Percentiles rank a stretch among this genome's conserved stretches.
phyloP scores from a whole-genome alignment of 2,329 filamentous ascomycete genomes.

The Aspergillus sp. region DNA sequence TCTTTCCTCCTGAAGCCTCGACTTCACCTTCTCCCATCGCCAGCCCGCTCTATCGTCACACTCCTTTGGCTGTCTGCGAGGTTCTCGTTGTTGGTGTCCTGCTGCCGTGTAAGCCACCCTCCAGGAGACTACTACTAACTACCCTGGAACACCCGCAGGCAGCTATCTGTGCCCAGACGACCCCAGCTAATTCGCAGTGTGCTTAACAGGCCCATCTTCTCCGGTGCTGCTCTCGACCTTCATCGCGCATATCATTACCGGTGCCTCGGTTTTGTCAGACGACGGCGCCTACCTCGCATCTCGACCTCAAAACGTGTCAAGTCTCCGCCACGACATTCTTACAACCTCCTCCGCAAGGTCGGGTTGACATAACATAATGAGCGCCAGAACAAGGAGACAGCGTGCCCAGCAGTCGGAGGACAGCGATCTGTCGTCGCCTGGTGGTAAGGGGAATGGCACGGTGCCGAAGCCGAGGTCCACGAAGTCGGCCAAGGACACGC shows the following conservation, averaged over 20 bases:
- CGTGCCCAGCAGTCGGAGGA: conserved; percentile 22
- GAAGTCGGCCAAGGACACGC: conserved; percentile 20
- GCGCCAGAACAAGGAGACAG: conserved; percentile 31
- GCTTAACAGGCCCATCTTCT: too few relatives aligned
- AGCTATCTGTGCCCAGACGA: too few relatives aligned
- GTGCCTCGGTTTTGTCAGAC: too few relatives aligned
- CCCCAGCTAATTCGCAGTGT: too few relatives aligned
- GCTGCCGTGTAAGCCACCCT: not conserved
- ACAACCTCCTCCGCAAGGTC: too few relatives aligned
- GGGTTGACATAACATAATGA: conserved; percentile 18
- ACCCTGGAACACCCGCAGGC: too few relatives aligned
- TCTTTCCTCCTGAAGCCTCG: not conserved
- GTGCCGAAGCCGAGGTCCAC: conserved; percentile 22
- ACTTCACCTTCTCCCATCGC: not conserved
- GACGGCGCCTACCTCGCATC: too few relatives aligned
- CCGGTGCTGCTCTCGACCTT: too few relatives aligned
- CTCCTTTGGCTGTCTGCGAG: not conserved
- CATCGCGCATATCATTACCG: too few relatives aligned
- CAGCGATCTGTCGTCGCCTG: conserved; percentile 18
- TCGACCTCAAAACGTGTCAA: too few relatives aligned
- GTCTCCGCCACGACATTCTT: too few relatives aligned
- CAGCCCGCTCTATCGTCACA: not conserved
- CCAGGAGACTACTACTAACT: too few relatives aligned
- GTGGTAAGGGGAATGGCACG: conserved; percentile 17
- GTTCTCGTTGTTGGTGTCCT: not conserved